Conservation (phyloP, 176 grass and related monocot genomes). For the Rhynchospora pubera region DNA sequence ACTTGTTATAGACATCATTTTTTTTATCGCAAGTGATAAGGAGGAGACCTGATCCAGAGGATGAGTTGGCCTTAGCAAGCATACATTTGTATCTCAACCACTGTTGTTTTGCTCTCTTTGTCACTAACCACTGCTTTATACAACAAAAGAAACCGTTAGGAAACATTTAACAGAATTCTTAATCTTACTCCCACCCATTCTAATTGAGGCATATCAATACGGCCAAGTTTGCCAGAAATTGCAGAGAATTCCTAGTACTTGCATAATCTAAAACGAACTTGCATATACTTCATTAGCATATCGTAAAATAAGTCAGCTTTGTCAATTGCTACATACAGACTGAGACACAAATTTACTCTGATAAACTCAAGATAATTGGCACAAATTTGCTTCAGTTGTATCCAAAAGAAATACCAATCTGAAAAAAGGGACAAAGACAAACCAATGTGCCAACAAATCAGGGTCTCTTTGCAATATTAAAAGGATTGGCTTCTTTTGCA, state of each 20-base stretch:
- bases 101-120: constrained; percentile 67
- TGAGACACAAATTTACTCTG: neutral
- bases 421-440: too few species aligned
- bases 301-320: neutral
- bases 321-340: neutral
- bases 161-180: neutral
- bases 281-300: neutral
- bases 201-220: neutral
- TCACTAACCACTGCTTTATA: constrained; percentile 83
- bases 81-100: constrained; percentile 69
- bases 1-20: constrained; percentile 31
- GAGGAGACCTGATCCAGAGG: constrained; percentile 29
- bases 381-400: neutral
- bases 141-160: constrained; percentile 10
- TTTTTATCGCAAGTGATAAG: neutral
- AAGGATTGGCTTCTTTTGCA: neutral
- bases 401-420: too few species aligned
- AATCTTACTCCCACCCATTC: neutral
- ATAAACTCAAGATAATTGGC: neutral
- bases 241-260: neutral
- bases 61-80: constrained; percentile 46
- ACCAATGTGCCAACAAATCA: too few species aligned
- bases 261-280: neutral
- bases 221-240: neutral
- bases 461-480: neutral